A percentile compares a stretch with the other conserved stretches of the same genome.
phyloP scores from a whole-genome alignment of 495 filamentous ascomycete genomes.

The Lineolata rhizophorae region DNA sequence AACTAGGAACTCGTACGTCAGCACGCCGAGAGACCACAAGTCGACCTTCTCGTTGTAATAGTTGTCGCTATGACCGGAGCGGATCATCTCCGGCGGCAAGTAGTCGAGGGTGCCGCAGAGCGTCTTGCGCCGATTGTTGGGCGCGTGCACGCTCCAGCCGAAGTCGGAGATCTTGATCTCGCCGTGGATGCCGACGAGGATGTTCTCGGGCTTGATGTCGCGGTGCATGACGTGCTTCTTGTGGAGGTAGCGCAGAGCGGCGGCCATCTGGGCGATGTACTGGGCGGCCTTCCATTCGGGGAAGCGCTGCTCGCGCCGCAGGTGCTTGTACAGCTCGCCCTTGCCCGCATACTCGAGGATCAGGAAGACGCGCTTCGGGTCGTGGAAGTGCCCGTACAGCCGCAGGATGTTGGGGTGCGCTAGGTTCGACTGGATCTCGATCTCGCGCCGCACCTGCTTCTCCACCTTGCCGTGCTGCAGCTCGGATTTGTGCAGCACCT shows the following conservation, averaged over 20 bases:
- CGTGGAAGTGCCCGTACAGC: slow-evolving; percentile 91
- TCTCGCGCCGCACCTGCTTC: slow-evolving; percentile 90
- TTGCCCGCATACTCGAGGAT: slow-evolving; percentile 91
- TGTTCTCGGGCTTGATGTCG: slow-evolving; percentile 98
- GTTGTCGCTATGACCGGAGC: slow-evolving; percentile 47
- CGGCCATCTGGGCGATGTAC: slow-evolving; percentile 97
- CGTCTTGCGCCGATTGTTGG: slow-evolving; percentile 79
- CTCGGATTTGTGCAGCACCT: slow-evolving; percentile 90
- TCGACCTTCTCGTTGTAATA: slow-evolving; percentile 91
- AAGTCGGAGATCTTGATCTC: slow-evolving; percentile 99
- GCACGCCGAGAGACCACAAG: slow-evolving; percentile 81
- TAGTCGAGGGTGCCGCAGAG: slow-evolving; percentile 98
- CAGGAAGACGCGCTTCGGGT: slow-evolving; percentile 84
- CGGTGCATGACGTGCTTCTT: slow-evolving; percentile 97
- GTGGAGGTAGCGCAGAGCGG: slow-evolving; percentile 77
- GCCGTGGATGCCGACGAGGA: slow-evolving; percentile 87
- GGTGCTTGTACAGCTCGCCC: slow-evolving; percentile 93
- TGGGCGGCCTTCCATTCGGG: slow-evolving; percentile 91
- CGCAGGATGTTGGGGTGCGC: slow-evolving; percentile 90
- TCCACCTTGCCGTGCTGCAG: slow-evolving; percentile 82
- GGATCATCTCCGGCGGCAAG: slow-evolving; percentile 93
- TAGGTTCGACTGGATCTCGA: slow-evolving; percentile 93
- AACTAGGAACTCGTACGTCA: slow-evolving; percentile 92
- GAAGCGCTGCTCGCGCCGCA: slow-evolving; percentile 70
- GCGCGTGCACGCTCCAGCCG: slow-evolving; percentile 95